Evolutionary conservation across 345 rosid species (phyloP), one percentile per base, ranked within the genome.

Genomic region (Acer campestre): DNA sequence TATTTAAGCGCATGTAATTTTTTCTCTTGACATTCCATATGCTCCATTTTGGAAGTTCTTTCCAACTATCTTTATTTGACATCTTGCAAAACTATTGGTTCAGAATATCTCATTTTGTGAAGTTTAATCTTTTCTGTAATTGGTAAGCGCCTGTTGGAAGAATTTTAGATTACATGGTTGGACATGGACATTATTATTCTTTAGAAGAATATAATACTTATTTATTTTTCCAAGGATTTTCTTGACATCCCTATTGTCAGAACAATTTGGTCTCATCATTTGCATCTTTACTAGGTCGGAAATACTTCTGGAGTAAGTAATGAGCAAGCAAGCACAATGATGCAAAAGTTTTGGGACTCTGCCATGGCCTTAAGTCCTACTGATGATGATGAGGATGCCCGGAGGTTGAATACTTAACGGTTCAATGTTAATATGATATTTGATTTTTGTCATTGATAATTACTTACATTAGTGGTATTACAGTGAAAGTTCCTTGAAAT

Each of bases 321-420:
- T 75, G 99, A 97, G 87, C 85, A 92, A 51, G 79, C 95, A 65
- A 87, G 81, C 91, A 79, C 94, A 17, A 87, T 94, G 98, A 93
- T 94, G 98, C 98, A 97, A 72, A 97, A 90, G 83, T 94, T 97
- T 88, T 97, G 99, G 98, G 99, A 97, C 87, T 94, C 99, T 31
- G 98, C 98, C 70, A 89, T 94, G 93, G 89, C 91, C 44, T 74
- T 89, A 71, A 87, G 93, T 85, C 92, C 93, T 61, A 61, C 81
- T 72, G 99, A 90, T 61, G 98, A 94, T 0, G 98, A 94, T 2
- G 99, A 96, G 11, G 99, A 97, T 27, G 72, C 90, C 1, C 86
- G 88, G 61, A 94, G 99, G 99, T 96, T 68, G 67, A 64, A 75
- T 81, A 4, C 59, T 79, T 70, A 69, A 53, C 67, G 12, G 67